Evolutionary conservation across 139 green algal species (phyloP), one percentile per base, ranked within the genome.

Genomic region (Ulvella scutata): DNA sequence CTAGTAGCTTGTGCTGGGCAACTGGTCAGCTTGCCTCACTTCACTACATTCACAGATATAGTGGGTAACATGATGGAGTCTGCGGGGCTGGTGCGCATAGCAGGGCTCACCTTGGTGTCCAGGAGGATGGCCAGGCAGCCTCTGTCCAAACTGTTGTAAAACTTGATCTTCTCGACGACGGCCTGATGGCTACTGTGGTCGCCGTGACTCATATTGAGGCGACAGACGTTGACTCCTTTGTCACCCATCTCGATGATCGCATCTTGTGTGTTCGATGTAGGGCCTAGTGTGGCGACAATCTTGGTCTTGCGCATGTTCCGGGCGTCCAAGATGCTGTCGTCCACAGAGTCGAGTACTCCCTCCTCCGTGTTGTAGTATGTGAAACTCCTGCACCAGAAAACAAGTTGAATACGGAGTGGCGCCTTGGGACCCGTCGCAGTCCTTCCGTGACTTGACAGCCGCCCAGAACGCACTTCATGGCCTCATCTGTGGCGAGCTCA

Each of bases 161-260:
- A 82, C n/a, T 82, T 82, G 33, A 92, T 83, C 21, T 94, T 78
- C 75, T 93, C 87, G 4, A 93, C 78, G 9, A 95, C 86, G n/a
- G 74, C 84, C 31, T 73, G 75, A 84, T 95, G 89, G 23, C 77
- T 88, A 7, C 81, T 79, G 77, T 95, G 89, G 76, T 86, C 84
- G 43, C 89, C 89, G 61, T 93, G 89, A 28, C 74, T 86, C 89
- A 95, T 94, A 83, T 94, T 94, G 59, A 94, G 77, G 0, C 89
- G 77, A 43, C 80, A 86, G 38, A 94, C 89, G 61, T 85, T 88
- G 87, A 94, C 91, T 78, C 86, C 86, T 36, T 59, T 43, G 51
- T 93, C 87, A 23, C 87, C 89, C 43, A 94, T 84, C 34, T 74
- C 38, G 39, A 88, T 90, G 0, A 94, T 77, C 10, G 78, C 76